Evolutionary conservation across 352 stramenopile species (phyloP).

Genomic region (Hyaloperonospora arabidopsidis): DNA sequence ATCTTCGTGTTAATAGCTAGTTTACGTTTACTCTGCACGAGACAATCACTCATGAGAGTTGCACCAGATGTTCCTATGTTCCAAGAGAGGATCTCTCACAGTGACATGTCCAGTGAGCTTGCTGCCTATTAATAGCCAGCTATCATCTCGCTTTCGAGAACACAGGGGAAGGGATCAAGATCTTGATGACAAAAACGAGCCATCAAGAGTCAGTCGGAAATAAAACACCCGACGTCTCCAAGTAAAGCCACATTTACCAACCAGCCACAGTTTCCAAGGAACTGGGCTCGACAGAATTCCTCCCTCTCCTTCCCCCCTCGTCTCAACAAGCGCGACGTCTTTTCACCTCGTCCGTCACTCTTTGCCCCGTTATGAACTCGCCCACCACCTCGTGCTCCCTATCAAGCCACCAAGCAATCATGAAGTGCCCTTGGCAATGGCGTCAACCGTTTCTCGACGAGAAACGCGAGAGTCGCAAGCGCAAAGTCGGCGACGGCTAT

Average conservation of each 20-base stretch:
- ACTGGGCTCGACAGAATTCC: neutral
- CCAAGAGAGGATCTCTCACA: constrained; percentile 5
- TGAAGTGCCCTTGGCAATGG: constrained; percentile 87
- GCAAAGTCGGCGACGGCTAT: constrained; percentile 72
- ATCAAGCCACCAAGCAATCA: constrained; percentile 72
- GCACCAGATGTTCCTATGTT: neutral
- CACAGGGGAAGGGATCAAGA: constrained; percentile 29
- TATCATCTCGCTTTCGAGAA: constrained; percentile 26
- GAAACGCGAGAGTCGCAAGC: constrained; percentile 74
- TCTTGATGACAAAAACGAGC: constrained; percentile 19
- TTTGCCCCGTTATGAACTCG: constrained; percentile 37
- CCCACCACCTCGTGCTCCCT: constrained; percentile 34
- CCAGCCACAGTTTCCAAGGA: constrained; percentile 9
- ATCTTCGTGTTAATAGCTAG: no score
- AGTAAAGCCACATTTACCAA: constrained; percentile 9
- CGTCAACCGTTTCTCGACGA: constrained; percentile 79
- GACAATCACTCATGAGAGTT: no score
- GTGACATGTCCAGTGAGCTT: constrained; percentile 1
- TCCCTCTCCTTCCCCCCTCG: neutral
- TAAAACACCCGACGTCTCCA: constrained; percentile 9
- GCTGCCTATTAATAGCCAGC: constrained; percentile 21
- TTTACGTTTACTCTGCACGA: no score
- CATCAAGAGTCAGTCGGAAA: constrained; percentile 30
- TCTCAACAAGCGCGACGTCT: constrained; percentile 9
- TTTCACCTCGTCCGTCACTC: constrained; percentile 1